These are phyloP conservation scores for Aegle marmelos DNA, from an alignment of 345 rosid genomes.

Conservation along the genomic window DNA sequence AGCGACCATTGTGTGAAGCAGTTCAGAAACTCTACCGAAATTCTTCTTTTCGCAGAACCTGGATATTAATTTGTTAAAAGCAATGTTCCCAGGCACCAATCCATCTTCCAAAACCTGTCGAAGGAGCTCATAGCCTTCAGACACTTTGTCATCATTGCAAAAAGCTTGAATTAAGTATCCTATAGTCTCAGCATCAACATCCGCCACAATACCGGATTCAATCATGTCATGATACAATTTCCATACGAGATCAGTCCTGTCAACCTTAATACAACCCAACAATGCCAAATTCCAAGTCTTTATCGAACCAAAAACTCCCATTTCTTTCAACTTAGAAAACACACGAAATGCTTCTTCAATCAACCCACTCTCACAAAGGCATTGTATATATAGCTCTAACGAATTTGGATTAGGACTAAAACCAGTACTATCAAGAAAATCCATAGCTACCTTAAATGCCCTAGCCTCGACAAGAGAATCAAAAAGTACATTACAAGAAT, in stretches of 20 bases:
- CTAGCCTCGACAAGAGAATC: conserved; percentile 58
- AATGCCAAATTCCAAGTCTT: conserved; percentile 55
- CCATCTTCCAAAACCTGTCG: conserved; percentile 43
- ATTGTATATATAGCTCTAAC: conserved; percentile 43
- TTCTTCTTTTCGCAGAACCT: conserved; percentile 29
- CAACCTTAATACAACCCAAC: conserved; percentile 33
- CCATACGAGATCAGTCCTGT: conserved; percentile 47
- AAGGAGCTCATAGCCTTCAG: conserved; percentile 46
- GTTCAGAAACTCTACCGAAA: conserved; percentile 37
- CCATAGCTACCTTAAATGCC: conserved; percentile 42
- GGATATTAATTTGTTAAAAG: conserved; percentile 39
- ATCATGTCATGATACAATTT: conserved; percentile 45
- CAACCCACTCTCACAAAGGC: conserved; percentile 48
- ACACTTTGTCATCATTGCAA: conserved; percentile 33
- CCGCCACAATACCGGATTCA: conserved; percentile 28
- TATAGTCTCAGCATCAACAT: conserved; percentile 34
- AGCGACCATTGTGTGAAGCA: conserved; percentile 50
- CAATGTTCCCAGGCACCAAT: conserved; percentile 25
- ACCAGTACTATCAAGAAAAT: conserved; percentile 37
- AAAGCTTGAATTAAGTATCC: conserved; percentile 45
- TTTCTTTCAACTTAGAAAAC: conserved; percentile 30
- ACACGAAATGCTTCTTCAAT: conserved; percentile 46
- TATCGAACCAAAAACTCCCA: conserved; percentile 24
- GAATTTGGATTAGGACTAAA: conserved; percentile 35
- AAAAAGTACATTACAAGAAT: conserved; percentile 48